Base-by-base conservation (phyloP, 768 basidiomycete species). In the Calocera cornea region DNA sequence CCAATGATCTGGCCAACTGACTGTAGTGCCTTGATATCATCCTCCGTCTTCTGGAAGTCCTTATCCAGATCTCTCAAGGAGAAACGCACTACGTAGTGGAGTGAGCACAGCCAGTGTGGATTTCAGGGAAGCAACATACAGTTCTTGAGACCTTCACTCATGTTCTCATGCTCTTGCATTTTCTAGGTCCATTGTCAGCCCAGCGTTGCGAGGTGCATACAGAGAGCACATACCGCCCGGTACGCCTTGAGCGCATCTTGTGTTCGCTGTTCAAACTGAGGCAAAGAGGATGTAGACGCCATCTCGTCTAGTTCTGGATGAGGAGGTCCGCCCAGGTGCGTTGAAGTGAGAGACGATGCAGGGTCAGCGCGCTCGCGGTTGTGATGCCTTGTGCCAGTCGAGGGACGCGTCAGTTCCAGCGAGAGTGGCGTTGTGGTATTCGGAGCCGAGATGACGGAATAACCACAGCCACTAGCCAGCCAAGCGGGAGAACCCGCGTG, bases 1-100 rank as follows among this genome's bases (percentile, higher is more conserved):
- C 93, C 97, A 66, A 99, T 95, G 71, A 99, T 97, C 79, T 99
- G 97, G 34, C 97, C 97, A 16, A 98, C 97, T 8, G 92, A 95
- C 75, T 99, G 97, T 17, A 99, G 88, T 47, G 97, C 97, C 79
- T 97, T 98, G 78, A 99, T 95, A 73, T 99, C 95, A 31, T 99
- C 94, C 78, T 99, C 97, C 0, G 93, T 95, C 82, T 95, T 94
- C 72, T 86, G 91, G 73, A 86, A 98, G 50, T 87, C 89, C 72
- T 88, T 89, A 76, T 95, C 89, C 12, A 97, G 78, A 68, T 91
- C 87, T 75, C 92, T 93, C 71, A 99, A 79, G 12, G 92, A 90
- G 74, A 95, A 88, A 38, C 97, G 86, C 70, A 97, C 95, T 97
- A 70, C 8, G 14, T 67, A 2, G 49, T 1, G 14, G 36, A 41